phyloP scores from a whole-genome alignment of 208 protist species.

The Wallacemonas sp. region DNA sequence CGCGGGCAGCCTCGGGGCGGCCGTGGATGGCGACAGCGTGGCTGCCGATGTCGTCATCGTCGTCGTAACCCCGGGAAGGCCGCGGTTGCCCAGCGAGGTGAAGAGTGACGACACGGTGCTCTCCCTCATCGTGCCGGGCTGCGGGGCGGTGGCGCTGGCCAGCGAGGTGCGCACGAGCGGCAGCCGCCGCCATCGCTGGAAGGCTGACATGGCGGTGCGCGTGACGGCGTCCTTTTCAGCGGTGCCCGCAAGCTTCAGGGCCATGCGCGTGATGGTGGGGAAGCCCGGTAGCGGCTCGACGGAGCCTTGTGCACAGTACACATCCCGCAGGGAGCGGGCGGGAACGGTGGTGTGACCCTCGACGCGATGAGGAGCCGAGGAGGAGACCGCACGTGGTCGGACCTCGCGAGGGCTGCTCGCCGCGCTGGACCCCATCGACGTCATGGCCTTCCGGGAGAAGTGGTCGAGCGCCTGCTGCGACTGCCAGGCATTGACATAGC shows the following conservation, averaged over 20 bases:
- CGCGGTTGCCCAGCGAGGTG: neutral
- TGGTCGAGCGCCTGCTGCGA: conserved; percentile 7
- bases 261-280: neutral
- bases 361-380: neutral
- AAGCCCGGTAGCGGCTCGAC: neutral
- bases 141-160: neutral
- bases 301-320: neutral
- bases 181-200: conserved; percentile 4
- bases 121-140: neutral
- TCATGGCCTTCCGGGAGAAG: neutral
- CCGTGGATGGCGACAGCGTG: neutral
- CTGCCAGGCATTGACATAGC: conserved; percentile 2
- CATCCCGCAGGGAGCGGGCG: neutral
- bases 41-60: too few species aligned
- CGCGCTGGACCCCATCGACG: neutral
- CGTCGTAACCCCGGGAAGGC: neutral
- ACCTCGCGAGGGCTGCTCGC: neutral
- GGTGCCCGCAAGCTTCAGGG: conserved; percentile 2
- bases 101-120: conserved; percentile 9
- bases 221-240: conserved; percentile 1
- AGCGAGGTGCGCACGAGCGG: neutral
- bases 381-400: neutral
- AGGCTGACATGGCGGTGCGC: conserved; percentile 2
- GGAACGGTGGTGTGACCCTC: too few species aligned
- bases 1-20: neutral